Percentiles rank a stretch among this genome's conserved stretches.
Evolutionary conservation across 2,329 filamentous ascomycete species (phyloP).

Genomic region (Ceratocystis eucalypticola): DNA sequence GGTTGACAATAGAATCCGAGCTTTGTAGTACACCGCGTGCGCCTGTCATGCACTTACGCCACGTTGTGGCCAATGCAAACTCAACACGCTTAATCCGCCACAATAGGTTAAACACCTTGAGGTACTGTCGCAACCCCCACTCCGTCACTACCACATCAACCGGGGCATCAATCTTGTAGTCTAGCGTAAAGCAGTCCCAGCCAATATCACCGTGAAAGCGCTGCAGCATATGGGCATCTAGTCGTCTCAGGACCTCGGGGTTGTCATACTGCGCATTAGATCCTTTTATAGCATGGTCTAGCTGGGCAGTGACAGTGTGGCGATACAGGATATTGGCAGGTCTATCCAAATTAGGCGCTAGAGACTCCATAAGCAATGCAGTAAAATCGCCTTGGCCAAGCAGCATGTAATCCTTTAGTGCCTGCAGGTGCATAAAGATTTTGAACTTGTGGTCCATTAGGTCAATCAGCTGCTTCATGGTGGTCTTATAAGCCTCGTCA

Average conservation of each 20-base stretch:
- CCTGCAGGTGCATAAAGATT: conserved; percentile 79
- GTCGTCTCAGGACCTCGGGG: conserved; percentile 73
- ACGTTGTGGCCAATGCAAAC: conserved; percentile 79
- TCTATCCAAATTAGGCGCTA: conserved; percentile 81
- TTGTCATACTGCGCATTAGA: conserved; percentile 95
- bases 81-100: conserved; percentile 98
- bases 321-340: conserved; percentile 95
- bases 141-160: conserved; percentile 95
- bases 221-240: conserved; percentile 97
- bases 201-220: conserved; percentile 92
- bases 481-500: conserved; percentile 93
- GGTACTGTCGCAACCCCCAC: conserved; percentile 88
- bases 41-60: conserved; percentile 92
- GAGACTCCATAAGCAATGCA: conserved; percentile 87
- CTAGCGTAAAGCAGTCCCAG: conserved; percentile 97
- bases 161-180: conserved; percentile 95
- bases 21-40: conserved; percentile 77
- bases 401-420: conserved; percentile 86
- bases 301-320: conserved; percentile 90
- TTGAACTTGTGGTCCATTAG: conserved; percentile 94
- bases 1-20: conserved; percentile 51
- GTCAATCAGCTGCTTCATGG: conserved; percentile 86
- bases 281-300: conserved; percentile 92
- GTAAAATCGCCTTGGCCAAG: conserved; percentile 96
- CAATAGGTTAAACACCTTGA: conserved; percentile 98